Percentiles rank a stretch among this genome's conserved stretches.
Conservation (phyloP, 306 rosid species). For the Ormosia emarginata region DNA sequence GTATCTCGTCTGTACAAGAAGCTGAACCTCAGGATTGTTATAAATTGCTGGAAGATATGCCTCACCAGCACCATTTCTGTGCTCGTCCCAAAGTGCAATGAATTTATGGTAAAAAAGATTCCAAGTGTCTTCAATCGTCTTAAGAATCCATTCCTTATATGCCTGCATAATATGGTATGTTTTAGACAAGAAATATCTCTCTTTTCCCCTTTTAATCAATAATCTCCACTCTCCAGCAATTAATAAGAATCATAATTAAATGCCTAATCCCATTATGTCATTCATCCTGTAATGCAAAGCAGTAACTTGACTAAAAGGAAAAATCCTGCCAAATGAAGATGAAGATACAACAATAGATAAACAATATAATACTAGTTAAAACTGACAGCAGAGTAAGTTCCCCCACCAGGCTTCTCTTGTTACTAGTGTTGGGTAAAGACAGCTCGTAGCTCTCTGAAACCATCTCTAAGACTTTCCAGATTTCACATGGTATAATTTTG, state of each 20-base stretch:
- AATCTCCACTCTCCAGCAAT: not conserved
- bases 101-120: conserved; percentile 50
- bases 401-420: not conserved
- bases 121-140: conserved; percentile 68
- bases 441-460: not conserved
- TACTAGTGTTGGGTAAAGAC: not conserved
- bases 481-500: not conserved
- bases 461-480: not conserved
- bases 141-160: conserved; percentile 73
- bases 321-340: not conserved
- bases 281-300: not conserved
- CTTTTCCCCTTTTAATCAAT: not conserved
- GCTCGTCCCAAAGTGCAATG: conserved; percentile 56
- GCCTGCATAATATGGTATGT: conserved; percentile 28
- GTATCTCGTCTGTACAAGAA: conserved; percentile 47
- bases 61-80: conserved; percentile 64
- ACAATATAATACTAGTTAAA: not conserved
- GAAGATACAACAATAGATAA: too few relatives aligned
- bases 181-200: not conserved
- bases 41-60: conserved; percentile 69
- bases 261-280: not conserved
- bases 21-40: conserved; percentile 50
- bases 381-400: not conserved
- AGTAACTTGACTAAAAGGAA: not conserved
- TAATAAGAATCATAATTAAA: not conserved